Evolutionary conservation across 2,329 filamentous ascomycete species (phyloP).

Genomic region (Cytospora mali): DNA sequence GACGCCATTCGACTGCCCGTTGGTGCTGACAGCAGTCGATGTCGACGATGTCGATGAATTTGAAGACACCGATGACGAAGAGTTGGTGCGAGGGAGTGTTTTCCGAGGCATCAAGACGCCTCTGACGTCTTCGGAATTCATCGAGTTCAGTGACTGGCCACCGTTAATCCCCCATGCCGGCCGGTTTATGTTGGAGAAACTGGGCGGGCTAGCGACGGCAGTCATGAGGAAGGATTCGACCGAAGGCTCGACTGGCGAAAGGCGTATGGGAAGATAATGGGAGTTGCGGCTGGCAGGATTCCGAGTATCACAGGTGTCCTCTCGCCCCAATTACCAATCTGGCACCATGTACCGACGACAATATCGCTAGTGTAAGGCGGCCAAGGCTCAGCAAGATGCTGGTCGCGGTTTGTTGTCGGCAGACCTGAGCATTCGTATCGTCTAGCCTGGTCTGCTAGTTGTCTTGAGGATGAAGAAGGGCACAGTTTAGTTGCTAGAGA

Average conservation of each 20-base stretch:
- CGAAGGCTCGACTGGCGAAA: conserved; percentile 24
- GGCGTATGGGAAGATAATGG: conserved; percentile 31
- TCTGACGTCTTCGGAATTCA: conserved; percentile 82
- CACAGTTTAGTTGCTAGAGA: conserved; percentile 20
- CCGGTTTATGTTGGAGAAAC: conserved; percentile 64
- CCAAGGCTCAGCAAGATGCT: conserved; percentile 29
- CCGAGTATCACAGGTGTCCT: conserved; percentile 23
- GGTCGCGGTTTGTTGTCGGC: conserved; percentile 10
- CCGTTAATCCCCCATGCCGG: conserved; percentile 67
- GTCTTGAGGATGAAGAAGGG: conserved; percentile 20
- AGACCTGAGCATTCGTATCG: conserved; percentile 22
- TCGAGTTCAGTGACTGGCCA: conserved; percentile 57
- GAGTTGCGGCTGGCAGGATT: conserved; percentile 27
- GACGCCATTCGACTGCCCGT: conserved; percentile 62
- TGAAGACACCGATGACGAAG: conserved; percentile 82
- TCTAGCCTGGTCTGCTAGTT: conserved; percentile 12
- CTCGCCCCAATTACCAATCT: conserved; percentile 28
- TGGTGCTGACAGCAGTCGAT: conserved; percentile 66
- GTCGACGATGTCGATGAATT: conserved; percentile 61
- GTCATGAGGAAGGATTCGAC: conserved; percentile 57
- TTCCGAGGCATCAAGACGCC: conserved; percentile 92
- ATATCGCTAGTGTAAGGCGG: conserved; percentile 25
- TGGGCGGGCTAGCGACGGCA: conserved; percentile 67
- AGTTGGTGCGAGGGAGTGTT: conserved; percentile 82
- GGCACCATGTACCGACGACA: conserved; percentile 32